These are phyloP conservation scores for Penicillium odoratum DNA, from an alignment of 495 filamentous ascomycete genomes.

Conservation along the genomic window DNA sequence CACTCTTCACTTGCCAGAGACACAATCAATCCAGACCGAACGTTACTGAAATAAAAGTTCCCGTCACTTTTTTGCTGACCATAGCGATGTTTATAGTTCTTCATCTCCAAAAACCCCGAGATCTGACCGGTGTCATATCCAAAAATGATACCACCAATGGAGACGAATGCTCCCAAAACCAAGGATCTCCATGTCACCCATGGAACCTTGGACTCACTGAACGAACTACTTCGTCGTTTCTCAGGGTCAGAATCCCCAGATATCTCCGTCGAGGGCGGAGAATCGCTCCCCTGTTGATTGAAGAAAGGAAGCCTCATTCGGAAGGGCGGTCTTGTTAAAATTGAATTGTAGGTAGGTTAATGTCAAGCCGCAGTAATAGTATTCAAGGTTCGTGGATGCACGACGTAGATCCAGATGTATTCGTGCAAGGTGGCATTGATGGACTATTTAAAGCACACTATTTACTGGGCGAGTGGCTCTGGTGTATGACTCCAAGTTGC, in stretches of 20 bases:
- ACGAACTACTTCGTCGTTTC: slow-evolving; percentile 6
- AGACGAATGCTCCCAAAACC: slow-evolving; percentile 50
- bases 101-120: slow-evolving; percentile 63
- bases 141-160: slow-evolving; percentile 68
- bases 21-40: slow-evolving; percentile 54
- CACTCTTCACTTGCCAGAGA: slow-evolving; percentile 44
- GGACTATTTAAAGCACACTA: background rate
- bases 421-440: too few relatives aligned
- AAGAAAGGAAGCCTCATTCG: slow-evolving; percentile 18
- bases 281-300: background rate
- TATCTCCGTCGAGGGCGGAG: background rate
- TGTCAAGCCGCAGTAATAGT: background rate
- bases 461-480: slow-evolving; percentile 6
- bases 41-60: slow-evolving; percentile 46
- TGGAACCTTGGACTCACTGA: slow-evolving; percentile 36
- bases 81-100: slow-evolving; percentile 45
- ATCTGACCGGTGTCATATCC: slow-evolving; percentile 54
- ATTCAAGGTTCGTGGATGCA: background rate
- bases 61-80: slow-evolving; percentile 33
- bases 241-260: background rate
- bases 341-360: background rate
- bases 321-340: background rate
- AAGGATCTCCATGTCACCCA: slow-evolving; percentile 48
- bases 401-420: too few relatives aligned
- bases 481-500: slow-evolving; percentile 11